Evolutionary conservation across 345 rosid species (phyloP).

Genomic region (Psidium friedrichsthalianum): DNA sequence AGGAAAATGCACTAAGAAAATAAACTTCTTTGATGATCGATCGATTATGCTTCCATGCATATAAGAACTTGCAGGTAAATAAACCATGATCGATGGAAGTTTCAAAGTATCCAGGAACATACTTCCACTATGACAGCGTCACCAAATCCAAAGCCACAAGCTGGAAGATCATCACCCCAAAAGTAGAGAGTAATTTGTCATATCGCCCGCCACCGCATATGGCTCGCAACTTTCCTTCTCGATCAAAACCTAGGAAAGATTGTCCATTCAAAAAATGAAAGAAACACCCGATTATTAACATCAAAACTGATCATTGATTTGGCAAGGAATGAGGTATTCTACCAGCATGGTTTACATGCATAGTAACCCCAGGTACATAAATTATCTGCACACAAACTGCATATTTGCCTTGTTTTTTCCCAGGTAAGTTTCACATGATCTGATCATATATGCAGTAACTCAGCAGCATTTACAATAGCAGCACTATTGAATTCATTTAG

Average conservation of each 20-base stretch:
- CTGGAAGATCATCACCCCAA: slow-evolving; percentile 94
- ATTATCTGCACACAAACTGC: not conserved
- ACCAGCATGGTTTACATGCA: not conserved
- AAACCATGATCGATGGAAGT: not conserved
- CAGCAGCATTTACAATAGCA: not conserved
- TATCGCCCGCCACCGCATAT: slow-evolving; percentile 94
- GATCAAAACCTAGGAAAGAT: slow-evolving; percentile 56
- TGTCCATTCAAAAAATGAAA: not conserved
- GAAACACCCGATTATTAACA: not conserved
- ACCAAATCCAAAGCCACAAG: slow-evolving; percentile 97
- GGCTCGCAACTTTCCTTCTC: slow-evolving; percentile 77
- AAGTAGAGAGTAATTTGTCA: slow-evolving; percentile 72
- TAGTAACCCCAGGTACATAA: not conserved
- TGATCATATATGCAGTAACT: not conserved
- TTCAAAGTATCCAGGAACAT: slow-evolving; percentile 12
- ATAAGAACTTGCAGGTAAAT: not conserved
- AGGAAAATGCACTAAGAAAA: not conserved
- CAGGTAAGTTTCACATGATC: not conserved
- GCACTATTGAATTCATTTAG: not conserved
- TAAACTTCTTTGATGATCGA: not conserved
- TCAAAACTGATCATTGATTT: not conserved
- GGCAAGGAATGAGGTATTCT: not conserved
- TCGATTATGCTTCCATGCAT: not conserved
- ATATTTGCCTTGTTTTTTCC: not conserved
- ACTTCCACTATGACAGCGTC: slow-evolving; percentile 94